Conservation (phyloP, 345 rosid species). For the Brassica incana region DNA sequence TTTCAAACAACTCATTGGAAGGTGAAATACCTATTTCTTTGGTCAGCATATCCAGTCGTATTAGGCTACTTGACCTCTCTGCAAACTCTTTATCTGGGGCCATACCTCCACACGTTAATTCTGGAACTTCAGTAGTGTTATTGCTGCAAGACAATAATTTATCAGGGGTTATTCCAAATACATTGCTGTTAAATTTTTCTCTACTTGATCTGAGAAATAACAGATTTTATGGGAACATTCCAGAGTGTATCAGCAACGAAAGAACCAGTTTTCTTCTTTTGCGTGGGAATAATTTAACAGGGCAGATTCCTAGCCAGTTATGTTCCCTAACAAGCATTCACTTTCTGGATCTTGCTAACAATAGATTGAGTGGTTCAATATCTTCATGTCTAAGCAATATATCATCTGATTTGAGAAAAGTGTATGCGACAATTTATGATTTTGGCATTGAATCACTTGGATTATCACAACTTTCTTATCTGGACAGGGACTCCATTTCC, state of each 20-base stretch:
- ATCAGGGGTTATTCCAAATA: background rate
- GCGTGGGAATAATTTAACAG: conserved; percentile 13
- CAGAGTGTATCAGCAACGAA: background rate
- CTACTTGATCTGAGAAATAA: conserved; percentile 13
- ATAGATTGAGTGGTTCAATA: conserved; percentile 7
- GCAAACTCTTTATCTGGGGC: background rate
- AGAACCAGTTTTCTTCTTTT: background rate
- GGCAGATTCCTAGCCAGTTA: background rate
- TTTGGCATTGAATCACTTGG: background rate
- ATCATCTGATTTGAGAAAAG: conserved; percentile 8
- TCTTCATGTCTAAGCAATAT: conserved; percentile 18
- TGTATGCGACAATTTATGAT: background rate
- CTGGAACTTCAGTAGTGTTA: background rate
- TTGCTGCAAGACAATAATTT: background rate
- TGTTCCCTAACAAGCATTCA: background rate
- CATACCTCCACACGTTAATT: conserved; percentile 5
- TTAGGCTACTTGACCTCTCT: conserved; percentile 16
- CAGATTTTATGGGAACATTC: conserved; percentile 9
- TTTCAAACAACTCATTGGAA: conserved; percentile 20
- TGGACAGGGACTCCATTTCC: background rate
- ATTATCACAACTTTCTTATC: background rate
- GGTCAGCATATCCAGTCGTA: background rate
- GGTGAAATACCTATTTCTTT: conserved; percentile 6
- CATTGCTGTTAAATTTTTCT: background rate
- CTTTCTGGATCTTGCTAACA: conserved; percentile 8